These are phyloP conservation scores for Pythium biforme DNA, from an alignment of 352 stramenopile species.

Conservation along the genomic window DNA sequence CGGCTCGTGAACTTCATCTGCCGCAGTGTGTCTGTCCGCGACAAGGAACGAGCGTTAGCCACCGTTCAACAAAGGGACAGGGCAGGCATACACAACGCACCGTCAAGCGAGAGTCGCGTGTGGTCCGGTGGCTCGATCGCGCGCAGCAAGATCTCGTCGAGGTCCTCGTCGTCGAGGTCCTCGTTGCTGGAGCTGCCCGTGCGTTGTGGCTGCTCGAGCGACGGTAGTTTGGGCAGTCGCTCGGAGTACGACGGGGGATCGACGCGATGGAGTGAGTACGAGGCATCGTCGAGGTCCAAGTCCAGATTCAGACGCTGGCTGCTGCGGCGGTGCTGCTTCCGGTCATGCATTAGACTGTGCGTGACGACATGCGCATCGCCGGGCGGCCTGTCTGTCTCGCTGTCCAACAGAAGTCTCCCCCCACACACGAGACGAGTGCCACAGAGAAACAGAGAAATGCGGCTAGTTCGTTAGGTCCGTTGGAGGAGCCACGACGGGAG, in stretches of 20 bases:
- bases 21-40: conserved; percentile 31
- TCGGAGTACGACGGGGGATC: background rate
- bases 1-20: conserved; percentile 32
- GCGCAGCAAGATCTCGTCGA: conserved; percentile 30
- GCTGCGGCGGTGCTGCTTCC: conserved; percentile 9
- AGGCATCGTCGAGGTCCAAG: background rate
- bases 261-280: background rate
- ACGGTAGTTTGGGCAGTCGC: background rate
- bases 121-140: conserved; percentile 38
- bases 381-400: background rate
- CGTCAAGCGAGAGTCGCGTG: conserved; percentile 21
- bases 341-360: conserved; percentile 2
- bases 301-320: background rate
- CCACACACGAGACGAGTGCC: background rate
- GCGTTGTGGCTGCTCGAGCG: background rate
- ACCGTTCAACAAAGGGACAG: too few relatives aligned
- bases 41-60: too few relatives aligned
- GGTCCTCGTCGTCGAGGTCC: background rate
- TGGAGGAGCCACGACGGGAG: too few relatives aligned
- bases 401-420: too few relatives aligned
- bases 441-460: background rate
- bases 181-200: conserved; percentile 1
- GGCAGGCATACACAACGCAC: too few relatives aligned
- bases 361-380: conserved; percentile 11
- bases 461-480: too few relatives aligned